Evolutionary conservation across 2,329 filamentous ascomycete genomes (phyloP).

Genomic region (Xylaria sp.): DNA sequence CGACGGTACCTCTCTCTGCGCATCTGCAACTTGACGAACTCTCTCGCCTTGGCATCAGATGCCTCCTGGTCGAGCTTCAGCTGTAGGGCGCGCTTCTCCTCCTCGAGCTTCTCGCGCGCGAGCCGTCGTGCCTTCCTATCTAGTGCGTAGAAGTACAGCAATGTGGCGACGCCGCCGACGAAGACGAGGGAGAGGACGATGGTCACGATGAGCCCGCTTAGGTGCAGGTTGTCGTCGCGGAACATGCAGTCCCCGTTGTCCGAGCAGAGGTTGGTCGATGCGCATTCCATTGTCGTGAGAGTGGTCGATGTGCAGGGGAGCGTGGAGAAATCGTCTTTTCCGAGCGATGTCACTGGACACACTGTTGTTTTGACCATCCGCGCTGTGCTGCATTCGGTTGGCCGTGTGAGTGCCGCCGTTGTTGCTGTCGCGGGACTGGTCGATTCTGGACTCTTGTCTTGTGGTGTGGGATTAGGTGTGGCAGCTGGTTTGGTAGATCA

Average conservation of each 20-base stretch:
- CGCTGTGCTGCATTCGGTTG: conserved; percentile 17
- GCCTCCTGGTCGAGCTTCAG: conserved; percentile 41
- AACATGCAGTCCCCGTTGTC: conserved; percentile 53
- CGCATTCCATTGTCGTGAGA: conserved; percentile 41
- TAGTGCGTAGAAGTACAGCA: conserved; percentile 63
- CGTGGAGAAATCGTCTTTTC: conserved; percentile 24
- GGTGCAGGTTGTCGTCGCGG: conserved; percentile 53
- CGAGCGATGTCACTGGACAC: conserved; percentile 15
- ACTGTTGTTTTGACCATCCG: conserved; percentile 22
- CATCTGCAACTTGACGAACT: conserved; percentile 3
- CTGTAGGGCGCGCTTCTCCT: conserved; percentile 53
- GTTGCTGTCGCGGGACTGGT: conserved; percentile 22
- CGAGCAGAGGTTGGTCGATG: conserved; percentile 53
- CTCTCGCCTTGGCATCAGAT: conserved; percentile 1
- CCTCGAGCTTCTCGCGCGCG: conserved; percentile 58
- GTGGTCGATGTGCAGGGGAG: conserved; percentile 46
- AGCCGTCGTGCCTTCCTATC: conserved; percentile 59
- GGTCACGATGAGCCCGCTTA: conserved; percentile 59
- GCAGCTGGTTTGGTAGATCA: not conserved
- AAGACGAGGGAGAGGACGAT: conserved; percentile 58
- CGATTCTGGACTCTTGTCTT: conserved; percentile 3
- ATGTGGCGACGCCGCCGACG: conserved; percentile 50
- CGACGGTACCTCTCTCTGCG: conserved; percentile 10
- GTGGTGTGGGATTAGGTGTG: conserved; percentile 31
- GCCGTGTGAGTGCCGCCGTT: conserved; percentile 12